Evolutionary conservation across 2,329 filamentous ascomycete species (phyloP), one percentile per base, ranked within the genome.

Genomic region (Cryphonectria nitschkei): DNA sequence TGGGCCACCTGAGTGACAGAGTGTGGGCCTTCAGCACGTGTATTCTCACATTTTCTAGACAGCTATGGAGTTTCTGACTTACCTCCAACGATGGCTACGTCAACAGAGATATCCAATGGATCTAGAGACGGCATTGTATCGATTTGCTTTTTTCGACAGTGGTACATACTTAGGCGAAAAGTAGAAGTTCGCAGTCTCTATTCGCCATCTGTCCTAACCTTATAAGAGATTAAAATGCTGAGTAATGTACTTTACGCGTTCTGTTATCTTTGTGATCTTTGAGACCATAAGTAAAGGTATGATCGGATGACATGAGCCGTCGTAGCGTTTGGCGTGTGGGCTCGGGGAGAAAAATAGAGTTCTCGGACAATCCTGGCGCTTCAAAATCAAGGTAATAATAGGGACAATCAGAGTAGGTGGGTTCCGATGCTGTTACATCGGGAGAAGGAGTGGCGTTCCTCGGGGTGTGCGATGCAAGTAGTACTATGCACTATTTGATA

Each of bases 61-160:
- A 29, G 14, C 34, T 61, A 37, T n/a, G 34, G 34, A 61, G n/a
- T 8, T 19, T 61, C 16, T 61, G 19, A 29, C 56, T 34, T 61
- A 61, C 56, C 56, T 61, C 56, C 56, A 37, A 61, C 56, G 19
- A 61, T 61, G 56, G 34, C 56, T 32, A 61, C 19, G 32, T 61
- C 56, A 8, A 61, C 56, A 32, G 32, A 61, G 29, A 61, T 37
- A 19, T 61, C 56, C 19, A 22, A 37, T 6, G 34, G 29, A 32
- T 61, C 29, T 2, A 34, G 14, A 37, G 56, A 37, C 3, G 56
- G 29, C 56, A 61, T 61, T 37, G 9, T 61, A 37, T 37, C 9
- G 16, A 37, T 34, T 61, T 61, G 7, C 26, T 29, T 26, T n/a
- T 54, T 2, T 54, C 50, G 13, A 26, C 50, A 6, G n/a, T 8